Percentiles rank a stretch among this genome's conserved stretches.
These are phyloP conservation scores for Multifurca ochricompacta DNA, from an alignment of 768 basidiomycete genomes.

Conservation along the genomic window DNA sequence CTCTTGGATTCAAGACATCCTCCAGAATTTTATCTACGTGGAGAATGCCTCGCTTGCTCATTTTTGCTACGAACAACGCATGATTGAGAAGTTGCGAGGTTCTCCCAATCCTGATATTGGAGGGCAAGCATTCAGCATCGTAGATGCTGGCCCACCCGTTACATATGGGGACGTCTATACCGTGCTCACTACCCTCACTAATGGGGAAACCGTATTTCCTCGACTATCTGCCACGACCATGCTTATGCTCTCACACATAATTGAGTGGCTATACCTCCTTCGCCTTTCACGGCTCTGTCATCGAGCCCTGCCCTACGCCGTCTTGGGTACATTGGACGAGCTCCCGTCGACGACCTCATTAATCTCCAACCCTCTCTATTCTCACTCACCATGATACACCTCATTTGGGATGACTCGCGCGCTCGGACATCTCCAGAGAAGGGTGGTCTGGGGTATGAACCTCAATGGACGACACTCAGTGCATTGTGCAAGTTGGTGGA, in stretches of 20 bases:
- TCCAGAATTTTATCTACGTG: constrained; percentile 65
- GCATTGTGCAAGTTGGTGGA: constrained; percentile 31
- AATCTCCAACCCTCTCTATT: constrained; percentile 35
- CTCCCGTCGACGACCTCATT: constrained; percentile 28
- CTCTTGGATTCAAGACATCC: constrained; percentile 48
- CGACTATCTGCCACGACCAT: constrained; percentile 52
- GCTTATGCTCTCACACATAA: constrained; percentile 51
- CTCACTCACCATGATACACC: constrained; percentile 30
- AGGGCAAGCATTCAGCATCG: constrained; percentile 59
- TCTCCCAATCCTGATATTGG: constrained; percentile 54
- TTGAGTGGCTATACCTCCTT: constrained; percentile 45
- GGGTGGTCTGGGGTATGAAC: constrained; percentile 34
- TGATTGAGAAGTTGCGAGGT: constrained; percentile 45
- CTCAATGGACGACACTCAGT: constrained; percentile 27
- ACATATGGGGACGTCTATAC: constrained; percentile 59
- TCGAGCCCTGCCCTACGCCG: constrained; percentile 25
- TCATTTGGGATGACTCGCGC: constrained; percentile 35
- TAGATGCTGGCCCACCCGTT: constrained; percentile 55
- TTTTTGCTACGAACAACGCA: constrained; percentile 62
- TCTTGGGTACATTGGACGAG: constrained; percentile 28
- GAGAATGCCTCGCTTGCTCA: constrained; percentile 72
- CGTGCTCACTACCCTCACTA: constrained; percentile 45
- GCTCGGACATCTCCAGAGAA: constrained; percentile 29
- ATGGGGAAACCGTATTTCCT: constrained; percentile 50
- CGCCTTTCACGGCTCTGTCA: constrained; percentile 17